phyloP scores from a whole-genome alignment of 225 moss, liverwort and hornwort species.

The Sphagnum contortum region DNA sequence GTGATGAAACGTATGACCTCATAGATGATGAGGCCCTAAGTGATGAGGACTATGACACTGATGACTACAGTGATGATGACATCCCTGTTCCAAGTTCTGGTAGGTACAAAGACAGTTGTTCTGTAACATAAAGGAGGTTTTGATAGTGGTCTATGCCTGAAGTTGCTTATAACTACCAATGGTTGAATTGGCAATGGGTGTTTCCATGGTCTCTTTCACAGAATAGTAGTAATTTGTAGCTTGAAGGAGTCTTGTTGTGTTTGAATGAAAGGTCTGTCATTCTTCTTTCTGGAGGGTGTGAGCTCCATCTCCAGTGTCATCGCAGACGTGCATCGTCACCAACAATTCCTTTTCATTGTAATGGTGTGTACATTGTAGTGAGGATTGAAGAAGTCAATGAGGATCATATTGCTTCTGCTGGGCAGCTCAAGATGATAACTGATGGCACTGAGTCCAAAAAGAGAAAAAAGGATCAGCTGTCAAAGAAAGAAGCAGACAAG shows the following conservation, averaged over 20 bases:
- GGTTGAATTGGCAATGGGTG: too few relatives aligned
- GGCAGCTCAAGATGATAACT: constrained; percentile 3
- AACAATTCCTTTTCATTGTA: too few relatives aligned
- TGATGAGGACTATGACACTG: constrained; percentile 14
- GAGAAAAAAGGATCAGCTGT: constrained; percentile 21
- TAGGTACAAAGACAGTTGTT: background rate
- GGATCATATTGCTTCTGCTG: constrained; percentile 3
- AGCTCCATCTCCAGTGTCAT: too few relatives aligned
- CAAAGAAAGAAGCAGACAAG: background rate
- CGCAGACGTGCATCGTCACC: too few relatives aligned
- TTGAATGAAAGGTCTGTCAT: too few relatives aligned
- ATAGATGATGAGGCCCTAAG: background rate
- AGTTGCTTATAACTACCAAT: too few relatives aligned
- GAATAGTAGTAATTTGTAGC: too few relatives aligned
- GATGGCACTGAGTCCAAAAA: constrained; percentile 27
- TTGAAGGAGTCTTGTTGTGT: too few relatives aligned
- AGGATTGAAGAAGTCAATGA: constrained; percentile 32
- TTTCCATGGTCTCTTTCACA: too few relatives aligned
- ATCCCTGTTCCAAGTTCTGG: constrained; percentile 28
- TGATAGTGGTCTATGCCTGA: too few relatives aligned
- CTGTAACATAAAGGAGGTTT: background rate
- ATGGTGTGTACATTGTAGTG: constrained; percentile 12
- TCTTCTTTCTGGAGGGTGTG: too few relatives aligned
- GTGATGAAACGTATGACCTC: background rate
- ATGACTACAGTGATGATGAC: constrained; percentile 26